A percentile compares a stretch with the other conserved stretches of the same genome.
These are phyloP conservation scores for Echinochloa phyllopogon DNA, from an alignment of 176 grass and related monocot genomes.

Conservation along the genomic window DNA sequence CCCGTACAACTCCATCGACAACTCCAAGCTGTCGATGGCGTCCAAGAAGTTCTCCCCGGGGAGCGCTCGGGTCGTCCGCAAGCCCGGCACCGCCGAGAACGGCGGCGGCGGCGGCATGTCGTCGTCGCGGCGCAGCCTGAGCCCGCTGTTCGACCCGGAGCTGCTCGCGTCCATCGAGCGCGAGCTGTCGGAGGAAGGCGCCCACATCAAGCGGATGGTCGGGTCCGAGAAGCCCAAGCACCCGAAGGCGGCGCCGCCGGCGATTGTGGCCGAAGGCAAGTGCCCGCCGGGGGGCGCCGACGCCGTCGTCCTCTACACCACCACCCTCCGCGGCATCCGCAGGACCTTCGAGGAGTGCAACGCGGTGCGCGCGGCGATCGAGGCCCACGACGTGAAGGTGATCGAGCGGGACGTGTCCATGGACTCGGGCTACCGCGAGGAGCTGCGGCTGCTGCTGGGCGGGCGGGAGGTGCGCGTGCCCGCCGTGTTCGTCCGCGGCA, in stretches of 20 bases:
- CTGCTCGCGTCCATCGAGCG: slow-evolving; percentile 84
- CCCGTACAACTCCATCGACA: slow-evolving; percentile 80
- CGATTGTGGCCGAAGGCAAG: slow-evolving; percentile 59
- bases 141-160: slow-evolving; percentile 93
- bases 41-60: slow-evolving; percentile 66
- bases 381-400: slow-evolving; percentile 73
- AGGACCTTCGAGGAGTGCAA: slow-evolving; percentile 96
- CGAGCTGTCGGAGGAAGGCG: slow-evolving; percentile 76
- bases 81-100: slow-evolving; percentile 41
- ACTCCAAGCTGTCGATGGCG: slow-evolving; percentile 66
- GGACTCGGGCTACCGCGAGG: slow-evolving; percentile 97
- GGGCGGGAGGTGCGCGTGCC: slow-evolving; percentile 72
- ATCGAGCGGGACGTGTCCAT: slow-evolving; percentile 98
- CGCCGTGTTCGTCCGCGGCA: slow-evolving; percentile 74
- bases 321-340: slow-evolving; percentile 80
- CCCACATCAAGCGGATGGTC: slow-evolving; percentile 75
- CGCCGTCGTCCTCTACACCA: slow-evolving; percentile 85
- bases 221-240: slow-evolving; percentile 55
- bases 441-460: slow-evolving; percentile 77
- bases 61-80: slow-evolving; percentile 55
- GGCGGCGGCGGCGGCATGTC: slow-evolving; percentile 35
- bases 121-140: slow-evolving; percentile 80
- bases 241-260: slow-evolving; percentile 53
- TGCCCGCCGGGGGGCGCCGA: slow-evolving; percentile 74
- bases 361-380: slow-evolving; percentile 70